These are phyloP conservation scores for Endogone sp. DNA, from an alignment of 192 early-diverging fungal species.

Conservation along the genomic window DNA sequence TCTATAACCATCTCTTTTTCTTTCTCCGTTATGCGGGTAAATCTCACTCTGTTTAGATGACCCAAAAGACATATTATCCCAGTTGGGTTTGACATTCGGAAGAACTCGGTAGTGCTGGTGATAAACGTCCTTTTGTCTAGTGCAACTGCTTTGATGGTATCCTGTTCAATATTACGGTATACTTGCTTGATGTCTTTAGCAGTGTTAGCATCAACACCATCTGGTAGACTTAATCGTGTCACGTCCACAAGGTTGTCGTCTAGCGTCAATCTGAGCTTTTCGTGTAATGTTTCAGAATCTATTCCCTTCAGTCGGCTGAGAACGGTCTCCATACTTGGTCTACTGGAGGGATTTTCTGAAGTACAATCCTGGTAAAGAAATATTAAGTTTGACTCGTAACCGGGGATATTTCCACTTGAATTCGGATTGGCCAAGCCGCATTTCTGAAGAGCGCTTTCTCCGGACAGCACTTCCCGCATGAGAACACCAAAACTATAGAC, in stretches of 20 bases:
- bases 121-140: neutral
- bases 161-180: no score
- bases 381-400: neutral
- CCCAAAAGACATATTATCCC: neutral
- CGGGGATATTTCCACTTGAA: neutral
- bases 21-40: neutral
- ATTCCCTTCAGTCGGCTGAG: no score
- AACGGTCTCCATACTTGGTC: neutral
- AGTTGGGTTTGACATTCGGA: neutral
- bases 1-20: neutral
- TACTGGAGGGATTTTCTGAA: neutral
- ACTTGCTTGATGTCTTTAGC: no score
- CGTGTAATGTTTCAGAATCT: no score
- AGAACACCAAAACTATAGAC: neutral
- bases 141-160: neutral
- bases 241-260: no score
- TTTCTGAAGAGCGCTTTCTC: neutral
- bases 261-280: no score
- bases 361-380: neutral
- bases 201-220: no score
- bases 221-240: no score
- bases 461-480: neutral
- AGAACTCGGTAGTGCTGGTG: neutral
- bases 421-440: neutral
- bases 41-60: neutral